A percentile compares a stretch with the other conserved stretches of the same genome.
Conservation (phyloP, 129 eudicot species). For the Arctium lappa region DNA sequence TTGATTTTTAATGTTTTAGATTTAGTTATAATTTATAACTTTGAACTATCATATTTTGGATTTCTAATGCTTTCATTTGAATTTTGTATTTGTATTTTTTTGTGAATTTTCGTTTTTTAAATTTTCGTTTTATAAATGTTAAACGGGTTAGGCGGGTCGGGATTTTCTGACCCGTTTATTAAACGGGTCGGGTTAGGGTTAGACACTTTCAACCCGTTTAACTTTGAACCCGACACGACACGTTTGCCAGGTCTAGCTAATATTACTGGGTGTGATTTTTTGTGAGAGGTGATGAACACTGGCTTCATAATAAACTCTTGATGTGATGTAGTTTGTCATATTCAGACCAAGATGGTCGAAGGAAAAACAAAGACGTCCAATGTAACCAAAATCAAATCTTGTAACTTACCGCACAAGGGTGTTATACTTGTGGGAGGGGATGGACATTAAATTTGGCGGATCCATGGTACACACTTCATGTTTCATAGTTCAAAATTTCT, state of each 20-base stretch:
- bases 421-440: not conserved
- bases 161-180: too few relatives aligned
- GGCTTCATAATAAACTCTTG: not conserved
- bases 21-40: too few relatives aligned
- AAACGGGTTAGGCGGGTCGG: too few relatives aligned
- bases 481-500: not conserved
- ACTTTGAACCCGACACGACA: too few relatives aligned
- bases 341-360: not conserved
- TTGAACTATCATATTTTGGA: too few relatives aligned
- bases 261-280: not conserved
- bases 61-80: too few relatives aligned
- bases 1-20: too few relatives aligned
- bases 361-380: not conserved
- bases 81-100: too few relatives aligned
- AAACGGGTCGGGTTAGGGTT: too few relatives aligned
- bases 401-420: not conserved
- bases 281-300: not conserved
- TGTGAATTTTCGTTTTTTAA: too few relatives aligned
- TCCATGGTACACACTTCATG: not conserved
- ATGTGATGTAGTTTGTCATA: not conserved
- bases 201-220: too few relatives aligned
- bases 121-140: too few relatives aligned
- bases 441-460: not conserved
- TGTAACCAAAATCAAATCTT: slow-evolving; percentile 5
- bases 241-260: not conserved